phyloP scores from a whole-genome alignment of 768 basidiomycete genomes.

The Trametes cinnabarina region DNA sequence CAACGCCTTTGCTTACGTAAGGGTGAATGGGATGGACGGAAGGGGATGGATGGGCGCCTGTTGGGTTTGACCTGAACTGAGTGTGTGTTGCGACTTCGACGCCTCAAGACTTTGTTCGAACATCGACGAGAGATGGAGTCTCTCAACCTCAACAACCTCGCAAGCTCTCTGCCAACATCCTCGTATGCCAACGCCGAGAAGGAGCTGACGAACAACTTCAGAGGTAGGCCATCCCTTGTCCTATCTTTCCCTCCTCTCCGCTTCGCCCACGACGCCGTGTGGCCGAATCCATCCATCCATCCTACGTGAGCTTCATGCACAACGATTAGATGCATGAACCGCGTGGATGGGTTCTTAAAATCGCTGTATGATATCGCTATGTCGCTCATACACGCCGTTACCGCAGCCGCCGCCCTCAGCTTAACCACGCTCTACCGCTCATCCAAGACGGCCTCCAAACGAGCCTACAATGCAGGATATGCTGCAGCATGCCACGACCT shows the following conservation, averaged over 20 bases:
- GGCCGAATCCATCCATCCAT: not conserved
- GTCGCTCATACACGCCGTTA: conserved; percentile 3
- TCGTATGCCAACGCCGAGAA: conserved; percentile 77
- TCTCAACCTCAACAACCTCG: conserved; percentile 77
- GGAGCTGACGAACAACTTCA: conserved; percentile 77
- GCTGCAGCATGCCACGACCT: conserved; percentile 78
- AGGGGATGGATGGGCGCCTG: conserved; percentile 6
- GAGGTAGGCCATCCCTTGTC: conserved; percentile 46
- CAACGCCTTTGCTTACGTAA: conserved; percentile 10
- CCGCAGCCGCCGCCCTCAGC: conserved; percentile 73
- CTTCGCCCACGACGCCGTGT: conserved; percentile 8
- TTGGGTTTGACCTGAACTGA: conserved; percentile 1
- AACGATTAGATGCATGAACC: not conserved
- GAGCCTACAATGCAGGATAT: conserved; percentile 80
- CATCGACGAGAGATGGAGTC: conserved; percentile 25
- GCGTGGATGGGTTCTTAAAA: not conserved
- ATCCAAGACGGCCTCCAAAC: conserved; percentile 71
- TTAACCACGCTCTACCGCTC: conserved; percentile 84
- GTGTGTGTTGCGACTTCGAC: not conserved
- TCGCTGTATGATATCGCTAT: not conserved
- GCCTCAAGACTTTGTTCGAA: not conserved
- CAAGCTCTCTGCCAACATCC: conserved; percentile 66
- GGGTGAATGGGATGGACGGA: not conserved
- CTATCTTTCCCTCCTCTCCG: conserved; percentile 4
- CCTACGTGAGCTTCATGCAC: not conserved